These are phyloP conservation scores for Vitellaria paradoxa DNA, from an alignment of 179 eudicot genomes.

Conservation along the genomic window DNA sequence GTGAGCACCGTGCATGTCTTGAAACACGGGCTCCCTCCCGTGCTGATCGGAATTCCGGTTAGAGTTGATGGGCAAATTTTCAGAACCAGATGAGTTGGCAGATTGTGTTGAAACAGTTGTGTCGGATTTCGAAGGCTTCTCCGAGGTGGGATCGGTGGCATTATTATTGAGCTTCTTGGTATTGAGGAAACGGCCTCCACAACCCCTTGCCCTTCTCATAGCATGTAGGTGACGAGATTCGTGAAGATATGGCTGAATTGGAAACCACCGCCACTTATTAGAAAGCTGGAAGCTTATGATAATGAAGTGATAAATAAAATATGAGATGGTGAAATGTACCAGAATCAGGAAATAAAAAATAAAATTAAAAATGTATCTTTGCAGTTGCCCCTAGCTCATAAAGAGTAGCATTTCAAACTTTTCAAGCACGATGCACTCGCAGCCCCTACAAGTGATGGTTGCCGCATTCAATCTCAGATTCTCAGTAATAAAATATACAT, in stretches of 20 bases:
- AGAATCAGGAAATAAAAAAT: too few species aligned
- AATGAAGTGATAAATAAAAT: not conserved
- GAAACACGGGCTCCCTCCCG: not conserved
- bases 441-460: too few species aligned
- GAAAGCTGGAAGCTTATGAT: not conserved
- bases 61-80: conserved; percentile 17
- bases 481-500: too few species aligned
- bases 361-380: too few species aligned
- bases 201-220: conserved; percentile 72
- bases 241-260: conserved; percentile 68
- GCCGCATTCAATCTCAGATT: too few species aligned
- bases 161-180: conserved; percentile 23
- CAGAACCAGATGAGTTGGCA: conserved; percentile 24
- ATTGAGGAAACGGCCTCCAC: conserved; percentile 70
- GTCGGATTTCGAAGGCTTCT: conserved; percentile 17
- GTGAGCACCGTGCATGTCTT: conserved; percentile 12
- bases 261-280: not conserved
- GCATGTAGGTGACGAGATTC: conserved; percentile 87
- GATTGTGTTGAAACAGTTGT: conserved; percentile 15
- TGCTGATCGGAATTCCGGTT: conserved; percentile 9
- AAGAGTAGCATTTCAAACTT: too few species aligned
- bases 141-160: conserved; percentile 12
- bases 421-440: too few species aligned
- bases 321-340: too few species aligned
- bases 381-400: too few species aligned